Percentiles rank a stretch among this genome's conserved stretches.
phyloP scores from a whole-genome alignment of 352 stramenopile species.

The Albugo laibachii region DNA sequence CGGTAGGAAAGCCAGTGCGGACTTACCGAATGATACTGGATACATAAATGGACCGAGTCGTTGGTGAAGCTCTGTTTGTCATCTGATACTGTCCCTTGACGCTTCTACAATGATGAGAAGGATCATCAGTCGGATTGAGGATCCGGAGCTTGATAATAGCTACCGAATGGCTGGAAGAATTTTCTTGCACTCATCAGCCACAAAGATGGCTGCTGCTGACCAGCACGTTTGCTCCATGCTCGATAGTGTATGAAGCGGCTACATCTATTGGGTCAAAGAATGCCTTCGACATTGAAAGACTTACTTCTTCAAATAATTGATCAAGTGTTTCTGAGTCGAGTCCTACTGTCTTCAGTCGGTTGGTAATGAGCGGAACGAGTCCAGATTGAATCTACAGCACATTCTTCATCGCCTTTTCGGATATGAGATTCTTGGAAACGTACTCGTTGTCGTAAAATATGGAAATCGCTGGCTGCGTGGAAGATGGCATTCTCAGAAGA shows the following conservation, averaged over 20 bases:
- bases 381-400: conserved; percentile 26
- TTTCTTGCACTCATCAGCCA: conserved; percentile 73
- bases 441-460: conserved; percentile 34
- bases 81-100: conserved; percentile 82
- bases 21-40: conserved; percentile 44
- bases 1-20: not conserved
- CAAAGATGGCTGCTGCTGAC: conserved; percentile 26
- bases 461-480: conserved; percentile 50
- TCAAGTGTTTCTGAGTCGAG: conserved; percentile 18
- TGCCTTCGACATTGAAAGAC: conserved; percentile 19
- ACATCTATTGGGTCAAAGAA: not conserved
- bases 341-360: conserved; percentile 17
- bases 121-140: not conserved
- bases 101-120: conserved; percentile 16
- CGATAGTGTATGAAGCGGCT: conserved; percentile 20
- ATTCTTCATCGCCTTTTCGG: not conserved
- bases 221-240: conserved; percentile 40
- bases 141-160: not conserved
- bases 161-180: conserved; percentile 64
- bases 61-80: conserved; percentile 71
- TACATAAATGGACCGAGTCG: conserved; percentile 46
- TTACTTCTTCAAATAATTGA: conserved; percentile 9
- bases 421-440: not conserved
- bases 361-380: conserved; percentile 16
- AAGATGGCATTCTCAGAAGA: conserved; percentile 2